These are phyloP conservation scores for Wickerhamomyces bovis DNA, from an alignment of 805 yeast species.

Conservation along the genomic window DNA sequence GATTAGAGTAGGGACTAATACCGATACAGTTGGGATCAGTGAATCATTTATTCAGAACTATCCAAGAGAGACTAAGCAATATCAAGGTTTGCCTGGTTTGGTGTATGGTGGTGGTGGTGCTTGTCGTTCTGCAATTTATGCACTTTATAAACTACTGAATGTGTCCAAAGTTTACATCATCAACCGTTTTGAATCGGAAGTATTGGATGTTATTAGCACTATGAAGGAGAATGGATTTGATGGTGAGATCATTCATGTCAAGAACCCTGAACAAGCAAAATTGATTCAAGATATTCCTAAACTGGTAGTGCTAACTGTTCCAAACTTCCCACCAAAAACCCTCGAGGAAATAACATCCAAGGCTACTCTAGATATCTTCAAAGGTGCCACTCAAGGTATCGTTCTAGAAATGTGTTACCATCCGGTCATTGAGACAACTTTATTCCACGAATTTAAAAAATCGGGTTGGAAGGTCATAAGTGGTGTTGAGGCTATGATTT, in stretches of 20 bases:
- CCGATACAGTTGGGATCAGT: constrained; percentile 22
- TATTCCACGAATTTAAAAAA: constrained; percentile 12
- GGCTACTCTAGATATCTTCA: constrained; percentile 19
- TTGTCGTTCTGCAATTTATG: constrained; percentile 23
- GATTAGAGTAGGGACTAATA: constrained; percentile 20
- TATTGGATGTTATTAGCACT: constrained; percentile 10
- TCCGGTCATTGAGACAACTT: constrained; percentile 17
- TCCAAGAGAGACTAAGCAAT: constrained; percentile 12
- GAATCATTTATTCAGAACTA: constrained; percentile 17
- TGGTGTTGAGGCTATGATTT: constrained; percentile 25
- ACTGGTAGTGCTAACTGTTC: constrained; percentile 20
- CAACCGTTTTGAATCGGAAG: constrained; percentile 21
- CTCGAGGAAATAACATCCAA: constrained; percentile 17
- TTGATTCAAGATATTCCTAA: constrained; percentile 11
- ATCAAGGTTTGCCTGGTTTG: constrained; percentile 16
- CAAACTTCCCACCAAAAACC: constrained; percentile 17
- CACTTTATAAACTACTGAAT: constrained; percentile 18
- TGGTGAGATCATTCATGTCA: constrained; percentile 22
- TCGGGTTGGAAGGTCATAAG: constrained; percentile 20
- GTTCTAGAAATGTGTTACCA: constrained; percentile 24
- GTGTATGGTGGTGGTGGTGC: constrained; percentile 26
- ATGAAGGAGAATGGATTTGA: constrained; percentile 20
- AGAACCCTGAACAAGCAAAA: constrained; percentile 17
- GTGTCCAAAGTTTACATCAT: constrained; percentile 21
- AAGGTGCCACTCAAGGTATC: constrained; percentile 13